Evolutionary conservation across 1,139 yeast genomes (phyloP), one percentile per base, ranked within the genome.

Genomic region (Nakaseomyces kungkrabaensis): DNA sequence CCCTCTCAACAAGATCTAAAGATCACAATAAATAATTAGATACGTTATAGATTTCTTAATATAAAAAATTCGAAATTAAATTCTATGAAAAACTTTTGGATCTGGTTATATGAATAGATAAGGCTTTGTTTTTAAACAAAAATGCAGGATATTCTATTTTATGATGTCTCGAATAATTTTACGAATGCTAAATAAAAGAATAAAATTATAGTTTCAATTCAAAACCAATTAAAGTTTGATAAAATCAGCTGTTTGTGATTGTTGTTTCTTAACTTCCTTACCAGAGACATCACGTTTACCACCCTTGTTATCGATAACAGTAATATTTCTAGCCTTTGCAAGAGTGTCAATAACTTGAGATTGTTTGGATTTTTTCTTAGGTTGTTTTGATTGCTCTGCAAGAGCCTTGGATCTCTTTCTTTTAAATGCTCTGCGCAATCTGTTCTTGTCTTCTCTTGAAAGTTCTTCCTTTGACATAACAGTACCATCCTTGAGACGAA

Each of bases 351-450:
- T 76, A 50, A 85, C 85, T 36, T 77, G 78, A 50, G 82, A 79
- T 56, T 75, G 77, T 68, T 77, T 76, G 50, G 77, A 78, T 61
- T 77, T 76, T 69, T 79, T 82, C 53, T 57, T 63, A 50, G 68
- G 49, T 31, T 62, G 58, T 52, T 68, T 68, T 44, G 62, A 62
- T 50, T 71, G 68, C 48, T 73, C 72, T 48, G 73, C 68, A 63
- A 70, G 72, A 38, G 72, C 74, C 65, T 81, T 82, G 36, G 86
- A 71, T 68, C 78, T 81, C 75, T 82, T 84, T 66, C 96, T 81
- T 78, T 89, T 90, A 61, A 77, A 79, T 25, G 95, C 85, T 65
- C 97, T 77, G 72, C 96, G 82, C 60, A 88, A 74, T 63, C 96
- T 79, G 61, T 84, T 89, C 66, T 88, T 86, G 54, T 92, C 97